phyloP scores from a whole-genome alignment of 495 filamentous ascomycete genomes.

The Glonium stellatum region DNA sequence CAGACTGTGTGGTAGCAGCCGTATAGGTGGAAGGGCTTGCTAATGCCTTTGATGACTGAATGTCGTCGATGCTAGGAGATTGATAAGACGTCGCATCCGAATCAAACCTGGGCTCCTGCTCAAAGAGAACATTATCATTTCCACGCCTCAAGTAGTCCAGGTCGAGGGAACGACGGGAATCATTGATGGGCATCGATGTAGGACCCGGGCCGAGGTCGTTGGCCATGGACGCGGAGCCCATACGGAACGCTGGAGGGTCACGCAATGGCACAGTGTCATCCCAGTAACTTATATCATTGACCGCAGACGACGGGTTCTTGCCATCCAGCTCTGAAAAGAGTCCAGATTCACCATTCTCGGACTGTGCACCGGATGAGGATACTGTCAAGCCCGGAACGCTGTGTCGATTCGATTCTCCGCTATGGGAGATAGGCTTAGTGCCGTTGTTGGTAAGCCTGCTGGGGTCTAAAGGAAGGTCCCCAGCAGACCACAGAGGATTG shows the following conservation, averaged over 20 bases:
- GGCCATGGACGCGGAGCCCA: not conserved
- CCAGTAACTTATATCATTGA: conserved; percentile 20
- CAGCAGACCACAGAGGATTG: conserved; percentile 25
- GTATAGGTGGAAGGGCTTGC: conserved; percentile 1
- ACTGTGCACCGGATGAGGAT: conserved; percentile 34
- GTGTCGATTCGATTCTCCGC: conserved; percentile 25
- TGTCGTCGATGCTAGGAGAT: not conserved
- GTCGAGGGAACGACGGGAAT: conserved; percentile 9
- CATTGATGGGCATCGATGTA: conserved; percentile 10
- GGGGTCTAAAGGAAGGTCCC: conserved; percentile 26
- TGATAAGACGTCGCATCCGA: not conserved
- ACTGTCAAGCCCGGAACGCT: conserved; percentile 32
- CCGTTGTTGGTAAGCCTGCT: conserved; percentile 20
- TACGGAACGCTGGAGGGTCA: conserved; percentile 11
- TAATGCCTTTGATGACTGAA: not conserved
- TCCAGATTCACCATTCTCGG: conserved; percentile 31
- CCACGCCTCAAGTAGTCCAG: conserved; percentile 3
- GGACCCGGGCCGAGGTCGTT: conserved; percentile 9
- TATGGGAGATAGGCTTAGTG: conserved; percentile 26
- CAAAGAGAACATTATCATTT: conserved; percentile 4
- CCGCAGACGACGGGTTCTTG: conserved; percentile 10
- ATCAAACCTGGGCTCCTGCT: not conserved
- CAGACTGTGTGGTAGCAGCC: not conserved
- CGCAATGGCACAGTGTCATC: conserved; percentile 15
- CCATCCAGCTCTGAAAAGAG: conserved; percentile 20